phyloP scores from a whole-genome alignment of 2,329 filamentous ascomycete genomes.

The Neofusicoccum laricinum region DNA sequence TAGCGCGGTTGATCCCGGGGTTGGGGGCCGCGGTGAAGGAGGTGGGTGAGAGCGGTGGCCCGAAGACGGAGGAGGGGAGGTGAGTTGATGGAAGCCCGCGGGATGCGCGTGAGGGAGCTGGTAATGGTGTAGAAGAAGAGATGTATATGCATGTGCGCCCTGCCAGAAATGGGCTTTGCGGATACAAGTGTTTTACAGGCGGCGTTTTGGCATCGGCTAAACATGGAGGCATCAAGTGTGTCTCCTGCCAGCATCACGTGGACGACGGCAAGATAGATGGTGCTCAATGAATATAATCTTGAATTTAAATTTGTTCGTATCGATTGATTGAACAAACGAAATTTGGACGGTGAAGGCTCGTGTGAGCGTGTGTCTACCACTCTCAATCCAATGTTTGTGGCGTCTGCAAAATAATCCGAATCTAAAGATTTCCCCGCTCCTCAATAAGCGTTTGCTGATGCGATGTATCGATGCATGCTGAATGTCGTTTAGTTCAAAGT shows the following conservation, averaged over 20 bases:
- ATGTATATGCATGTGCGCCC: background rate
- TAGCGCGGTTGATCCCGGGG: background rate
- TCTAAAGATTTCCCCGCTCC: background rate
- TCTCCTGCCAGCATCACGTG: background rate
- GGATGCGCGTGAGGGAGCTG: no score
- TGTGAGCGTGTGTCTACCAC: constrained; percentile 5
- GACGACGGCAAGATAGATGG: background rate
- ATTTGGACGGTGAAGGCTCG: background rate
- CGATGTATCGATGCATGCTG: background rate
- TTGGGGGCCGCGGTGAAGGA: background rate
- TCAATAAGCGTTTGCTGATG: background rate
- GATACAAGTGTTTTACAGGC: no score
- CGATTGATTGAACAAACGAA: background rate
- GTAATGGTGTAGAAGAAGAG: background rate
- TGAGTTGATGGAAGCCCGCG: background rate
- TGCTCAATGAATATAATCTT: background rate
- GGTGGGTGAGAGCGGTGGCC: background rate
- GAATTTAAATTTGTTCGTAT: background rate
- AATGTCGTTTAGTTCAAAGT: background rate
- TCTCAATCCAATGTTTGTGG: background rate
- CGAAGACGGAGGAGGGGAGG: background rate
- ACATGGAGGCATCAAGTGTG: no score
- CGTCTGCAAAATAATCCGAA: background rate
- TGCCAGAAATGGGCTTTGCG: background rate
- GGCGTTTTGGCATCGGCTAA: no score